These are phyloP conservation scores for Kodamaea laetipori DNA, from an alignment of 805 yeast genomes.

Conservation along the genomic window DNA sequence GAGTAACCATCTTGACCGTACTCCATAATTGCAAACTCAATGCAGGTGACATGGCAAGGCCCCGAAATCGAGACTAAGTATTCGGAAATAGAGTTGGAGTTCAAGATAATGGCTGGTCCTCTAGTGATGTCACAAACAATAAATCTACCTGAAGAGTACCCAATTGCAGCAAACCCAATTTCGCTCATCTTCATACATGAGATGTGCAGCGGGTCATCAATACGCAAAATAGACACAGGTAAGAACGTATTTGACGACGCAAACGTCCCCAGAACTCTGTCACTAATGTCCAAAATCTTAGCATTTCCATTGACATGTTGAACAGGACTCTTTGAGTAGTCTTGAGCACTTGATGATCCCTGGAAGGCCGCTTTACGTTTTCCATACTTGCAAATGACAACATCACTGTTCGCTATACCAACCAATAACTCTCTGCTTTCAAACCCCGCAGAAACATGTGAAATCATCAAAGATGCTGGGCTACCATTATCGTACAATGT, in stretches of 20 bases:
- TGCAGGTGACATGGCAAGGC: constrained; percentile 49
- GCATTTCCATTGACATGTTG: constrained; percentile 39
- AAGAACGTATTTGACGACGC: constrained; percentile 34
- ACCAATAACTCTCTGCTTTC: constrained; percentile 76
- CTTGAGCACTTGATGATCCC: constrained; percentile 17
- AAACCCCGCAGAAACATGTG: constrained; percentile 70
- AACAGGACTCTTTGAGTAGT: constrained; percentile 31
- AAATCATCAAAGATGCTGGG: constrained; percentile 47
- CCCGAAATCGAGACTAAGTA: constrained; percentile 35
- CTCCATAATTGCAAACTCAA: constrained; percentile 75
- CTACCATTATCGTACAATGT: constrained; percentile 32
- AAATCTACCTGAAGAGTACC: constrained; percentile 73
- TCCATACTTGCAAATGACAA: constrained; percentile 72
- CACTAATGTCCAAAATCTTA: constrained; percentile 50
- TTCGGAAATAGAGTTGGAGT: constrained; percentile 32
- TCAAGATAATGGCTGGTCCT: constrained; percentile 67
- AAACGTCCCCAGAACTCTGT: constrained; percentile 50
- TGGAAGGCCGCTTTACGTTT: constrained; percentile 36
- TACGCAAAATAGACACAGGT: constrained; percentile 33
- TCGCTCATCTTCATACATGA: constrained; percentile 68
- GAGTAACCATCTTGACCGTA: constrained; percentile 68
- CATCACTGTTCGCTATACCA: constrained; percentile 69
- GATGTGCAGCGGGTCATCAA: constrained; percentile 42
- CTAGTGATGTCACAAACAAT: constrained; percentile 72
- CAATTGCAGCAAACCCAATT: constrained; percentile 83